Conservation (phyloP, 352 stramenopile genomes). For the Phytophthora pisi region DNA sequence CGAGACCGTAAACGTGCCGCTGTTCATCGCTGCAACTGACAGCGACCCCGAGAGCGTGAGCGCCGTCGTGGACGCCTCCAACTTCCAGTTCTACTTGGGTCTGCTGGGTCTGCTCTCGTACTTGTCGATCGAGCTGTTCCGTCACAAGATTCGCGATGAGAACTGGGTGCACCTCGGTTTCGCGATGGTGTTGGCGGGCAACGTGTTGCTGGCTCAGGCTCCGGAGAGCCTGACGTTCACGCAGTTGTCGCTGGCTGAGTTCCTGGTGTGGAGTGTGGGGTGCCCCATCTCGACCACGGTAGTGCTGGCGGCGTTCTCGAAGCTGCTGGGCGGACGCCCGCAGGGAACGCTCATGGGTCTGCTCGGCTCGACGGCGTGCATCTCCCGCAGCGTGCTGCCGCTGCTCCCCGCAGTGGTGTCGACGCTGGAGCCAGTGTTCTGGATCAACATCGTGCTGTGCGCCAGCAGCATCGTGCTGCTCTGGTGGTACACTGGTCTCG, state of each 20-base stretch:
- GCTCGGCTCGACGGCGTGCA: slow-evolving; percentile 63
- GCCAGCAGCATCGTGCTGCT: slow-evolving; percentile 56
- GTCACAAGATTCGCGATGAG: slow-evolving; percentile 59
- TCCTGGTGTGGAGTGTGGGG: slow-evolving; percentile 82
- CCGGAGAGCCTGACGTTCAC: slow-evolving; percentile 48
- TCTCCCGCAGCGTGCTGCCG: slow-evolving; percentile 73
- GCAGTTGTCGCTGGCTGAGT: slow-evolving; percentile 51
- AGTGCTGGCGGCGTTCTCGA: slow-evolving; percentile 72
- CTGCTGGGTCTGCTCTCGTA: slow-evolving; percentile 71
- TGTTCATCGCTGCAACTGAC: slow-evolving; percentile 70
- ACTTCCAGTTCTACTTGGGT: slow-evolving; percentile 82
- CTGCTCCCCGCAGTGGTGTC: slow-evolving; percentile 62
- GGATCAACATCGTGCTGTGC: slow-evolving; percentile 67
- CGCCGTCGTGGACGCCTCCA: slow-evolving; percentile 64
- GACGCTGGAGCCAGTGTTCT: slow-evolving; percentile 69
- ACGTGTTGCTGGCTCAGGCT: slow-evolving; percentile 52
- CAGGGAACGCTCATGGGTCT: slow-evolving; percentile 80
- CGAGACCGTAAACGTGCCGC: slow-evolving; percentile 77
- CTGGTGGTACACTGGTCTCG: slow-evolving; percentile 65
- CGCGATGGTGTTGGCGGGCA: slow-evolving; percentile 57
- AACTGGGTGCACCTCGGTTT: slow-evolving; percentile 74
- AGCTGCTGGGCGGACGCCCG: slow-evolving; percentile 62
- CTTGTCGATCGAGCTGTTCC: slow-evolving; percentile 76
- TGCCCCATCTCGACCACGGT: slow-evolving; percentile 76
- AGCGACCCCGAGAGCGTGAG: slow-evolving; percentile 52